Evolutionary conservation across 306 rosid species (phyloP).

Genomic region (Ceratonia siliqua): DNA sequence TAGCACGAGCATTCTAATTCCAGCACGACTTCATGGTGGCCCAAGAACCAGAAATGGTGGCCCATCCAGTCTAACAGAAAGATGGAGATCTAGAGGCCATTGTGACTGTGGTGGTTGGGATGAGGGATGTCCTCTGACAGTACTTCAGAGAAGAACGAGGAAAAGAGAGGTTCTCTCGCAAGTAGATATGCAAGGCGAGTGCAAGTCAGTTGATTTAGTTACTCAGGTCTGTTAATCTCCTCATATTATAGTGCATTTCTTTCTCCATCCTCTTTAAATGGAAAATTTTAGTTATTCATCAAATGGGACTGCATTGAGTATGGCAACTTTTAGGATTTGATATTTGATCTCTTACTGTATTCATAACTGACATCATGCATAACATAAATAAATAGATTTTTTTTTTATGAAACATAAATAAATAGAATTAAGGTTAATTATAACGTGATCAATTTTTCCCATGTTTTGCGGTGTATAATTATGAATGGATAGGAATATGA

Average conservation of each 20-base stretch:
- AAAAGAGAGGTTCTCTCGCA: constrained; percentile 41
- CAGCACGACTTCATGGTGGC: constrained; percentile 92
- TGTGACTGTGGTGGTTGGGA: constrained; percentile 99
- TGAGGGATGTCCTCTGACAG: constrained; percentile 86
- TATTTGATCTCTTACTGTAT: constrained; percentile 8
- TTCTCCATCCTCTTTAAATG: not conserved
- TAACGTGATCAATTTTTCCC: not conserved
- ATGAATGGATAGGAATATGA: constrained; percentile 3
- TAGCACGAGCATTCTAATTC: constrained; percentile 72
- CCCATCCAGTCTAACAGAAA: constrained; percentile 79
- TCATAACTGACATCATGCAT: not conserved
- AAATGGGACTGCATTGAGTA: not conserved
- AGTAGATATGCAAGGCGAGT: constrained; percentile 55
- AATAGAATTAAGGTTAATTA: not conserved
- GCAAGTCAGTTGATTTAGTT: constrained; percentile 62
- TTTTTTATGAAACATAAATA: no score
- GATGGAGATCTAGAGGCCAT: constrained; percentile 88
- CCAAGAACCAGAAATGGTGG: constrained; percentile 77
- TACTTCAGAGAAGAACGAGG: constrained; percentile 56
- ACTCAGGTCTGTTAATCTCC: constrained; percentile 55
- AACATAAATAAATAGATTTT: no score
- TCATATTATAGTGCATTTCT: not conserved
- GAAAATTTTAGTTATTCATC: not conserved
- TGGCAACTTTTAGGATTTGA: constrained; percentile 5
- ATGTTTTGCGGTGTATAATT: not conserved